Evolutionary conservation across 345 rosid species (phyloP).

Genomic region (Moringa oleifera): DNA sequence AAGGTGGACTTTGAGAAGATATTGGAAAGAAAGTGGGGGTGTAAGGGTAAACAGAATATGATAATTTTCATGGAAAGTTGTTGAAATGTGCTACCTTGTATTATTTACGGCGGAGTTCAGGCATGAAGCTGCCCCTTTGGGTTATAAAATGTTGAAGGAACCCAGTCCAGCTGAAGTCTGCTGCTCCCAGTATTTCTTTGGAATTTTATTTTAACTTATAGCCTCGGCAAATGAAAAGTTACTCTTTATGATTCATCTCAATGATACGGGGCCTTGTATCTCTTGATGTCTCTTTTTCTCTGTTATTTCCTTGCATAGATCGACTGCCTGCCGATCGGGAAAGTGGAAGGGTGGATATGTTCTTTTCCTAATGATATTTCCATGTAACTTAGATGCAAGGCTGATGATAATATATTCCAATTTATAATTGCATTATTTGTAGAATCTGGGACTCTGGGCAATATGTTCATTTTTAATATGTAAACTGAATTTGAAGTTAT

Average conservation of each 20-base stretch:
- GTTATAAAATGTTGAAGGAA: slow-evolving; percentile 7
- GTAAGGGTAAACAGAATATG: not conserved
- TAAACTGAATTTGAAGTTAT: slow-evolving; percentile 11
- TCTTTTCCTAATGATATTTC: too few species aligned
- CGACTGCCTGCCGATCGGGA: too few species aligned
- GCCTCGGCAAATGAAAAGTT: too few species aligned
- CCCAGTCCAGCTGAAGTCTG: slow-evolving; percentile 5
- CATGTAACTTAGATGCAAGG: too few species aligned
- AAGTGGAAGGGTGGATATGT: too few species aligned
- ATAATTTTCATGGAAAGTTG: slow-evolving; percentile 6
- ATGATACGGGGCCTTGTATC: slow-evolving; percentile 15
- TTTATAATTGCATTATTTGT: too few species aligned
- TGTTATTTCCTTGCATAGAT: too few species aligned
- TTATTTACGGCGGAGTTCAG: slow-evolving; percentile 7
- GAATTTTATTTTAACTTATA: not conserved
- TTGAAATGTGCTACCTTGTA: slow-evolving; percentile 9
- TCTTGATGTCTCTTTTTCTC: slow-evolving; percentile 5
- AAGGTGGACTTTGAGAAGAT: slow-evolving; percentile 3
- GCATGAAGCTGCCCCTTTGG: slow-evolving; percentile 13
- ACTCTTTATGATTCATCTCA: not conserved
- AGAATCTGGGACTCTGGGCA: too few species aligned
- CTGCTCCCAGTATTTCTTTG: slow-evolving; percentile 1
- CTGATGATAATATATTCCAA: too few species aligned
- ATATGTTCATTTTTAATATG: slow-evolving; percentile 14
- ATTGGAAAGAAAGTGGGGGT: not conserved